Base-by-base conservation (phyloP, 805 yeast species). In the Ogataea zsoltii region DNA sequence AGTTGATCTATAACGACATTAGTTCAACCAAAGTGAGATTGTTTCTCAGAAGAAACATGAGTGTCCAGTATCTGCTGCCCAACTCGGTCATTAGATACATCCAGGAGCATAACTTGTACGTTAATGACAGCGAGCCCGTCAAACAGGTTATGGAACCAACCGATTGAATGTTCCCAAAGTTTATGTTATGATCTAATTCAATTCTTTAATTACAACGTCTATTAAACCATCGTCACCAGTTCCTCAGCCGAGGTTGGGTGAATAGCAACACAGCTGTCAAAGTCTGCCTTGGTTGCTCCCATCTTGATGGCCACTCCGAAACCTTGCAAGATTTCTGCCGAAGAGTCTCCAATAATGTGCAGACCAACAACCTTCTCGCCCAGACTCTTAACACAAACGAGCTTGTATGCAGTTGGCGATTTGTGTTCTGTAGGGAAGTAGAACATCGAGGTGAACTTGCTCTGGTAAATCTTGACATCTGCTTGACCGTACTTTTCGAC, bases 231-330 rank as follows among this genome's bases (percentile, higher is more conserved):
- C 17, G 99, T 94, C 31, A 94, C 99, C 41, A 94, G 70, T 72
- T 94, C 99, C 73, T 94, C 99, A 33, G 99, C 99, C 54, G 95
- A 82, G 2, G 99, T 94, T 52, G 99, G 99, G 66, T 94, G 99
- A 63, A 94, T 94, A 30, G 99, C 99, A 35, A 94, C 98, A 72
- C 95, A 88, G 66, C 73, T 82, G 70, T 94, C 99, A 55, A 94
- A 94, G 67, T 94, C 97, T 37, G 80, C 80, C 75, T 94, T 94
- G 30, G 99, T 94, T 33, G 99, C 99, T 28, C 99, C 99, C 99
- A 94, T 94, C 72, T 91, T 91, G 53, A 94, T 73, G 41, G 99
- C 99, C 44, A 91, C 99, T 48, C 98, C 99, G 61, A 94, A 94
- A 31, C 99, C 99, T 75, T 94, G 99, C 58, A 94, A 76, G 48